Percentiles rank a stretch among this genome's conserved stretches.
Conservation (phyloP, 2,329 filamentous ascomycete genomes). For the Exophiala phaeomuriformis region DNA sequence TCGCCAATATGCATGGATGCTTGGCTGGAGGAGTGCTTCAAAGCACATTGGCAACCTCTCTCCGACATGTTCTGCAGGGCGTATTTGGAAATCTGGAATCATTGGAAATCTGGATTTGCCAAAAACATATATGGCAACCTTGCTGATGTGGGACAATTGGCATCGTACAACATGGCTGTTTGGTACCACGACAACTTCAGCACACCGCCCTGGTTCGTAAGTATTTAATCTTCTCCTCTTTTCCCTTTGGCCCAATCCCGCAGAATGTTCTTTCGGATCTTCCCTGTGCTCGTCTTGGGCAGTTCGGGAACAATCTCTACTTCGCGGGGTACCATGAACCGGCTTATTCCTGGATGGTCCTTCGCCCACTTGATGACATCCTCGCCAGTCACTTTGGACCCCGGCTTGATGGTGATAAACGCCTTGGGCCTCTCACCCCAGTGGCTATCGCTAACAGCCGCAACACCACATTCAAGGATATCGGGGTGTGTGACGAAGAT, state of each 20-base stretch:
- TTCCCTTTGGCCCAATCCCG: conserved; percentile 69
- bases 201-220: neutral
- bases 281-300: conserved; percentile 95
- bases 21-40: too few species aligned
- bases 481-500: conserved; percentile 84
- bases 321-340: conserved; percentile 75
- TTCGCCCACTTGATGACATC: conserved; percentile 84
- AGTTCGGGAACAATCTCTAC: conserved; percentile 76
- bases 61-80: too few species aligned
- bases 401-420: conserved; percentile 72
- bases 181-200: too few species aligned
- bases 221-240: conserved; percentile 23
- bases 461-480: conserved; percentile 84
- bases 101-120: too few species aligned
- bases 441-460: conserved; percentile 76
- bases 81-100: too few species aligned
- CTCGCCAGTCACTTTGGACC: conserved; percentile 53
- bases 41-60: too few species aligned
- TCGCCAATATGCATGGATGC: too few species aligned
- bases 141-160: too few species aligned
- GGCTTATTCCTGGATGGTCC: conserved; percentile 69
- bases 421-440: conserved; percentile 98
- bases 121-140: too few species aligned
- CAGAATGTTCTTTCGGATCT: conserved; percentile 90
- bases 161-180: neutral